Evolutionary conservation across 2,329 filamentous ascomycete genomes (phyloP).

Genomic region (Calonectria ilicicola): DNA sequence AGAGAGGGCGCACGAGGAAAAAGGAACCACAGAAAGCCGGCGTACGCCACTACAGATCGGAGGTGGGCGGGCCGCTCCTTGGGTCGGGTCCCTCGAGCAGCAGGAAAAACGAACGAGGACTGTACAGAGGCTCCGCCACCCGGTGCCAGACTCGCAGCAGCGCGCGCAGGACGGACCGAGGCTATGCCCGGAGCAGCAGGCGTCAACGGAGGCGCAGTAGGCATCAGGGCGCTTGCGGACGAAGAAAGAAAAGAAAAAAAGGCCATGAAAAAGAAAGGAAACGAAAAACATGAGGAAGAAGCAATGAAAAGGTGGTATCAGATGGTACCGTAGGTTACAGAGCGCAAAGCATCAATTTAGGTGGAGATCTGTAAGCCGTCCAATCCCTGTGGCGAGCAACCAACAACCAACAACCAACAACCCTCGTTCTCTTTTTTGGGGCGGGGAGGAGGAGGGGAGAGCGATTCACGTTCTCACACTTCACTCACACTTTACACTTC

Average conservation of each 20-base stretch:
- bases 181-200: slow-evolving; percentile 7
- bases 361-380: background rate
- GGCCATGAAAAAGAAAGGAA: background rate
- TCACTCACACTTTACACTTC: background rate
- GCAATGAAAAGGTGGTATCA: background rate
- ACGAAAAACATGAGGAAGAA: background rate
- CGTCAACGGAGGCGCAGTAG: background rate
- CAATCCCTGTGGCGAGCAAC: background rate
- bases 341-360: background rate
- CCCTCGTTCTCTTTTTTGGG: background rate
- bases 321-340: background rate
- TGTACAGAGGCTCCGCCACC: slow-evolving; percentile 6
- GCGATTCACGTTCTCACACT: background rate
- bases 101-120: background rate
- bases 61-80: slow-evolving; percentile 23
- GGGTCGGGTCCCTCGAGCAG: background rate
- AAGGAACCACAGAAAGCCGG: background rate
- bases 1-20: background rate
- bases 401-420: background rate
- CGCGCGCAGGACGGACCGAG: background rate
- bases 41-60: slow-evolving; percentile 17
- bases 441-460: too few species aligned
- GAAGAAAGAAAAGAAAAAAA: background rate
- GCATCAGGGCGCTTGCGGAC: background rate
- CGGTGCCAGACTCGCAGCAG: slow-evolving; percentile 5